Base-by-base conservation (phyloP, 768 basidiomycete species). In the Rhodocollybia butyracea region DNA sequence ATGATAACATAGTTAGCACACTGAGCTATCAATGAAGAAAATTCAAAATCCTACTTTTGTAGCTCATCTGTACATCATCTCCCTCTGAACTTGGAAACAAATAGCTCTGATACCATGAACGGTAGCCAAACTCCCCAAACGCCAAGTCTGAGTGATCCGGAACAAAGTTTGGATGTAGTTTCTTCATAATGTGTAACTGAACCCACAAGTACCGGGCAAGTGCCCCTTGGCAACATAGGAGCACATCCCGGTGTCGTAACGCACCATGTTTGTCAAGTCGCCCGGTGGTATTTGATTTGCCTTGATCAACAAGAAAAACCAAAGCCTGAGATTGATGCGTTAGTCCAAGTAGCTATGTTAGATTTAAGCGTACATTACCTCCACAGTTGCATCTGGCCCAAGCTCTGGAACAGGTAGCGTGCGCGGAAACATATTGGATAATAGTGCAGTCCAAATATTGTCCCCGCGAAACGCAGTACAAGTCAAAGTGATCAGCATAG, bases 171-270 rank as follows among this genome's bases (percentile, higher is more conserved):
- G 66, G 70, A 1, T 46, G 47, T 0, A 45, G 8, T 3, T 52
- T 46, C 17, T 57, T 43, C 3, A 66, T 41, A 26, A 74, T 54
- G 13, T 76, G 71, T 42, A 66, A 75, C 11, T 62, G 63, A 21
- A 61, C 39, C 1, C 70, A 59, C 8, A 36, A 36, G 17, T 8
- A 36, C n/a, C n/a, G n/a, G n/a, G n/a, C n/a, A n/a, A n/a, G n/a
- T n/a, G n/a, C n/a, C n/a, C n/a, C n/a, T n/a, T n/a, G n/a, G n/a
- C n/a, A n/a, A n/a, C n/a, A n/a, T n/a, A n/a, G n/a, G n/a, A n/a
- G n/a, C n/a, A n/a, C n/a, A n/a, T n/a, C n/a, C n/a, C n/a, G n/a
- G n/a, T n/a, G n/a, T n/a, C n/a, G n/a, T n/a, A n/a, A n/a, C n/a
- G n/a, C n/a, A n/a, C n/a, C n/a, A n/a, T n/a, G n/a, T n/a, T n/a